Evolutionary conservation across 2,329 filamentous ascomycete species (phyloP).

Genomic region (Dothiorella sarmentorum): DNA sequence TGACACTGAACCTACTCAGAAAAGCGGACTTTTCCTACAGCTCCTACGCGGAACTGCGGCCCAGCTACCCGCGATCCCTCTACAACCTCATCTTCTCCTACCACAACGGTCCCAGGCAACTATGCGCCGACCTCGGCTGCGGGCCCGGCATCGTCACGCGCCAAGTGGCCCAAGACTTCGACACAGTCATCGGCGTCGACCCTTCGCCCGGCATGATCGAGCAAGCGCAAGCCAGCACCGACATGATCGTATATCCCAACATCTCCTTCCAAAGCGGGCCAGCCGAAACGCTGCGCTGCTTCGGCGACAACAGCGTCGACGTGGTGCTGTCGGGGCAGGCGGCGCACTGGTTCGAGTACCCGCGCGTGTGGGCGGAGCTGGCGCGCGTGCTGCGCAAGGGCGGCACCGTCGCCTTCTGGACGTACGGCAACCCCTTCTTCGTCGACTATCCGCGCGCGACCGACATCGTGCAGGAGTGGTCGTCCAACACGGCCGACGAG

Average conservation of each 20-base stretch:
- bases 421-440: slow-evolving; percentile 63
- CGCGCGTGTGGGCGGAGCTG: slow-evolving; percentile 54
- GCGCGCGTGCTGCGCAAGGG: slow-evolving; percentile 51
- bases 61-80: slow-evolving; percentile 55
- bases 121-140: slow-evolving; percentile 59
- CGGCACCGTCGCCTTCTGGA: slow-evolving; percentile 63
- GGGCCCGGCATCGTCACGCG: slow-evolving; percentile 59
- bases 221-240: slow-evolving; percentile 28
- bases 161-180: slow-evolving; percentile 53
- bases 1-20: slow-evolving; percentile 33
- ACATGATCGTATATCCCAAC: slow-evolving; percentile 33
- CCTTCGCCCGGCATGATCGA: slow-evolving; percentile 55
- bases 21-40: slow-evolving; percentile 55
- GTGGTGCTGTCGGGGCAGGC: slow-evolving; percentile 53
- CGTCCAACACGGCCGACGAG: slow-evolving; percentile 49
- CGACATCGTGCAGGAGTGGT: slow-evolving; percentile 53
- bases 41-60: slow-evolving; percentile 59
- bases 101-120: slow-evolving; percentile 43
- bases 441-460: slow-evolving; percentile 53
- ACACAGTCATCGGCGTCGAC: slow-evolving; percentile 52
- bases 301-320: slow-evolving; percentile 52
- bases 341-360: slow-evolving; percentile 65
- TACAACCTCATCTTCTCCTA: slow-evolving; percentile 55
- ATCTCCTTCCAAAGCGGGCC: slow-evolving; percentile 50
- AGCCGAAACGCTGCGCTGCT: slow-evolving; percentile 54